These are phyloP conservation scores for Annulohypoxylon moriforme DNA, from an alignment of 495 filamentous ascomycete genomes.

Conservation along the genomic window DNA sequence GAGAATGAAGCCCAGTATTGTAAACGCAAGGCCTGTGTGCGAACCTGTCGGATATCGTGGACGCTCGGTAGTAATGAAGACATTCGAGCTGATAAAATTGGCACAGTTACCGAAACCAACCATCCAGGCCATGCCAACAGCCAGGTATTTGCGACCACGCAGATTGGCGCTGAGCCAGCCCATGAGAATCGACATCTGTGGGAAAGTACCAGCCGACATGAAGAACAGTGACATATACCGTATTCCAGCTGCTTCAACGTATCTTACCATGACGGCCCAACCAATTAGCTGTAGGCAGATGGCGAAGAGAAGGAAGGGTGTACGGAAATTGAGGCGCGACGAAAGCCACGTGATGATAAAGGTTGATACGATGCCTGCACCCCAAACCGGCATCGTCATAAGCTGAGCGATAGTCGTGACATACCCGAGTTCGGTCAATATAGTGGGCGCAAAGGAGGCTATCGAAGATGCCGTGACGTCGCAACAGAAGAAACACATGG, in stretches of 20 bases:
- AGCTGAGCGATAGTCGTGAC: constrained; percentile 34
- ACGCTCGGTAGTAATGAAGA: constrained; percentile 55
- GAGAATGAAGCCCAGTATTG: constrained; percentile 36
- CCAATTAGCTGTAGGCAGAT: constrained; percentile 43
- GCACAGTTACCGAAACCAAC: constrained; percentile 67
- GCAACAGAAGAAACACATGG: constrained; percentile 43
- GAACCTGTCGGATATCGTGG: constrained; percentile 61
- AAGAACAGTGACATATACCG: constrained; percentile 42
- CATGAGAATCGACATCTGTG: constrained; percentile 45
- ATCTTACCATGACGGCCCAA: constrained; percentile 46
- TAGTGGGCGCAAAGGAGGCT: constrained; percentile 40
- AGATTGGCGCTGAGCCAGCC: constrained; percentile 50
- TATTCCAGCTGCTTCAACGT: constrained; percentile 29
- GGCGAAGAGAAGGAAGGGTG: constrained; percentile 40
- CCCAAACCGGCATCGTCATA: constrained; percentile 42
- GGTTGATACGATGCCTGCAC: constrained; percentile 26
- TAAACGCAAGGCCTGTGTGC: constrained; percentile 42
- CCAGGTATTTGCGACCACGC: constrained; percentile 68
- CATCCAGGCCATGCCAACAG: constrained; percentile 65
- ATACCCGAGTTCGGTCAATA: constrained; percentile 38
- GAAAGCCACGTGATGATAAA: constrained; percentile 34
- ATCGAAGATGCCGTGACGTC: constrained; percentile 39
- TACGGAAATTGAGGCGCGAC: constrained; percentile 29
- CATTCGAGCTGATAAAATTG: constrained; percentile 67
- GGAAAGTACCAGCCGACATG: constrained; percentile 41